Evolutionary conservation across 1,284 basidiomycete species (phyloP).

Genomic region (Cryptococcus sp.): DNA sequence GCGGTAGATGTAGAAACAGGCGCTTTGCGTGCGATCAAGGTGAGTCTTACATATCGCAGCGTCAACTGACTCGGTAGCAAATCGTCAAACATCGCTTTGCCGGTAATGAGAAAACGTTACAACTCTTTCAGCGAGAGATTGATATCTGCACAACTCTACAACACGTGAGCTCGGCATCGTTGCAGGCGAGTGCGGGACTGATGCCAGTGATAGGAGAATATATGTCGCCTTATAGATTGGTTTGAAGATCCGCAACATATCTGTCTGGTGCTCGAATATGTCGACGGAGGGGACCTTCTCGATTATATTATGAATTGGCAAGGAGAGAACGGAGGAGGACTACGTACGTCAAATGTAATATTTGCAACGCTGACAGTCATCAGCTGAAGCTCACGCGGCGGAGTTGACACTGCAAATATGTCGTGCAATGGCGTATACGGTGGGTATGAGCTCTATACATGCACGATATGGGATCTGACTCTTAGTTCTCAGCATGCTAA

Average conservation of each 20-base stretch:
- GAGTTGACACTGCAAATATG: slow-evolving; percentile 50
- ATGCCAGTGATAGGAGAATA: slow-evolving; percentile 59
- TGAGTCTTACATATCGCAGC: slow-evolving; percentile 15
- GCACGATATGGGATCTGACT: slow-evolving; percentile 10
- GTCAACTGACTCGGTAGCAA: slow-evolving; percentile 49
- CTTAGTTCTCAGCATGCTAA: slow-evolving; percentile 37
- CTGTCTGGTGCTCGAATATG: slow-evolving; percentile 58
- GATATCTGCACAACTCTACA: slow-evolving; percentile 70
- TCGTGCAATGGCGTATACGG: slow-evolving; percentile 52
- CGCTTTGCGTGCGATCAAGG: slow-evolving; percentile 51
- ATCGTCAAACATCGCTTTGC: slow-evolving; percentile 53
- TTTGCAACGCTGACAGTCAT: background rate
- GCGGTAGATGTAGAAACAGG: slow-evolving; percentile 51
- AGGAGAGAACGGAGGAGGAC: slow-evolving; percentile 53
- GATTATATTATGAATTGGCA: slow-evolving; percentile 65
- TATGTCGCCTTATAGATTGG: slow-evolving; percentile 76
- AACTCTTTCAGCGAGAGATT: slow-evolving; percentile 71
- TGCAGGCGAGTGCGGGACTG: background rate
- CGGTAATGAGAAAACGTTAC: slow-evolving; percentile 54
- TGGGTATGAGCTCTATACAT: slow-evolving; percentile 17
- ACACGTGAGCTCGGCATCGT: slow-evolving; percentile 56
- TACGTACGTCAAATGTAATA: slow-evolving; percentile 55
- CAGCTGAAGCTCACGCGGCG: slow-evolving; percentile 49
- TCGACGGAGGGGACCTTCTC: slow-evolving; percentile 85
- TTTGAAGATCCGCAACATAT: slow-evolving; percentile 70